A percentile compares a stretch with the other conserved stretches of the same genome.
phyloP scores from a whole-genome alignment of 2,329 filamentous ascomycete genomes.

The Paecilomyces formosus region DNA sequence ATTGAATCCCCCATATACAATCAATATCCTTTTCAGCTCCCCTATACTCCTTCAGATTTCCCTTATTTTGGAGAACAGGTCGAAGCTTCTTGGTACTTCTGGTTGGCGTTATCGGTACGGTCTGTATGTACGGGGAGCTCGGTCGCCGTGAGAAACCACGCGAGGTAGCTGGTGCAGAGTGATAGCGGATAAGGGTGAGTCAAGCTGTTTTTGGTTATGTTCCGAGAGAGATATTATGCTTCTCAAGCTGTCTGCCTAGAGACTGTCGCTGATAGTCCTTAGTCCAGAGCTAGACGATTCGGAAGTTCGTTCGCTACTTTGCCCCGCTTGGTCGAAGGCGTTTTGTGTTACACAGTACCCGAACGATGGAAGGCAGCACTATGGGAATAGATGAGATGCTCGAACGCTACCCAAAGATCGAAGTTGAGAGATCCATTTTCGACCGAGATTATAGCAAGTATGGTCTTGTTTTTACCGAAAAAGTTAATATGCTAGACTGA shows the following conservation, averaged over 20 bases:
- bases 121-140: background rate
- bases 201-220: background rate
- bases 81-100: background rate
- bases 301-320: background rate
- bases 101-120: background rate
- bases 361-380: no score
- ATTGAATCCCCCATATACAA: background rate
- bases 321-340: background rate
- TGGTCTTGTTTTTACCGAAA: background rate
- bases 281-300: background rate
- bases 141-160: background rate
- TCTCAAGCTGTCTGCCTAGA: background rate
- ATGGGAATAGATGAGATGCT: no score
- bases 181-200: background rate
- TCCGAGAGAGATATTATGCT: no score
- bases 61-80: no score
- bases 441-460: background rate
- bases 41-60: background rate
- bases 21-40: background rate
- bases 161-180: background rate
- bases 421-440: background rate
- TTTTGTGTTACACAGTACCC: background rate
- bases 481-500: background rate
- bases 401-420: no score
- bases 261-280: background rate